A percentile compares a stretch with the other conserved stretches of the same genome.
These are phyloP conservation scores for Fomitopsis pulvina DNA, from an alignment of 768 basidiomycete species.

Conservation along the genomic window DNA sequence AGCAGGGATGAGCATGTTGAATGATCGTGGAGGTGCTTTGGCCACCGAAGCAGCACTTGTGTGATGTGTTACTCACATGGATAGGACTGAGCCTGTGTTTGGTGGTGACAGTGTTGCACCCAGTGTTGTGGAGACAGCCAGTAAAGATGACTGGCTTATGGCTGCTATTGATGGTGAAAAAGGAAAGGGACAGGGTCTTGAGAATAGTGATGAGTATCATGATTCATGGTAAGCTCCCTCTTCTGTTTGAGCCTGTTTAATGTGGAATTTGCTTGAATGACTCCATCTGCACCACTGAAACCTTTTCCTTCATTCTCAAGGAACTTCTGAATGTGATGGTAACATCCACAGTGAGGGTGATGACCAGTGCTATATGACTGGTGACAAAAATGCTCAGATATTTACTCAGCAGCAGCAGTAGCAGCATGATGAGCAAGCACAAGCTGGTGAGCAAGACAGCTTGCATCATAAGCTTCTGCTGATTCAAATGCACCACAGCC, in stretches of 20 bases:
- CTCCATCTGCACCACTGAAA: conserved; percentile 55
- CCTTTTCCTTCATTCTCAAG: conserved; percentile 40
- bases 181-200: conserved; percentile 14
- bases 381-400: conserved; percentile 18
- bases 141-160: conserved; percentile 86
- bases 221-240: conserved; percentile 26
- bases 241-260: conserved; percentile 15
- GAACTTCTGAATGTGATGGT: conserved; percentile 41
- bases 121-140: conserved; percentile 52
- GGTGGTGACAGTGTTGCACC: conserved; percentile 60
- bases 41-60: too few relatives aligned
- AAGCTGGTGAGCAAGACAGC: conserved; percentile 1
- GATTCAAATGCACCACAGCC: conserved; percentile 9
- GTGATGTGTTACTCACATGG: conserved; percentile 44
- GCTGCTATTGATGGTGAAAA: conserved; percentile 67
- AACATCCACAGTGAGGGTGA: conserved; percentile 17
- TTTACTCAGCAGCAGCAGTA: conserved; percentile 10
- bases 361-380: conserved; percentile 13
- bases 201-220: conserved; percentile 16
- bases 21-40: too few relatives aligned
- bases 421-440: conserved; percentile 15
- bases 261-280: conserved; percentile 23
- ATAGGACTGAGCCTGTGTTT: conserved; percentile 27
- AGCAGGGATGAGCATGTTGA: too few relatives aligned
- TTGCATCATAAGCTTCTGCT: conserved; percentile 4